Percentiles rank a stretch among this genome's conserved stretches.
These are phyloP conservation scores for Botryotinia calthae DNA, from an alignment of 2,329 filamentous ascomycete species.

Conservation along the genomic window DNA sequence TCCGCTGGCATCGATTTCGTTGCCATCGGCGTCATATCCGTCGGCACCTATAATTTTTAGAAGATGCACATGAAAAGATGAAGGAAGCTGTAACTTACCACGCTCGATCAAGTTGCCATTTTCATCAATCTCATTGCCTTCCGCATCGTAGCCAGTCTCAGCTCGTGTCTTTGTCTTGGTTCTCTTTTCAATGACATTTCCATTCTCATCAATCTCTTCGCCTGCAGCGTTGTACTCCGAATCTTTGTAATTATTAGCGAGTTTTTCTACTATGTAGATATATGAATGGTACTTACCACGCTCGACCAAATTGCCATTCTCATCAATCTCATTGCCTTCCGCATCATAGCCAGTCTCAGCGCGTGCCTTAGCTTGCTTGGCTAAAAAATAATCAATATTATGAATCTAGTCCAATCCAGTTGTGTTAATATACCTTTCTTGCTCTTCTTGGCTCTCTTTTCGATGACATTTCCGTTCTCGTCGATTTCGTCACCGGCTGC, in stretches of 20 bases:
- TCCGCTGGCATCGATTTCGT: background rate
- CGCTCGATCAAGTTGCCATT: constrained; percentile 11
- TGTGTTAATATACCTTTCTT: background rate
- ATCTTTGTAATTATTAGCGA: background rate
- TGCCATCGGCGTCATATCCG: background rate
- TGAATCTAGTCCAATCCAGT: background rate
- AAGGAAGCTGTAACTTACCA: background rate
- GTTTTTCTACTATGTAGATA: background rate
- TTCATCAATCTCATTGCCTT: constrained; percentile 23
- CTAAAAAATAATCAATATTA: background rate
- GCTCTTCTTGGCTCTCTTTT: background rate
- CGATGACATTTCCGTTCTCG: background rate
- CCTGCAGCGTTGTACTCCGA: background rate
- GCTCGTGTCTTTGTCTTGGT: background rate
- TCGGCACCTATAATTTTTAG: background rate
- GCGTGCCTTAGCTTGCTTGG: background rate
- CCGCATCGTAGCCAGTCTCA: constrained; percentile 23
- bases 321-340: constrained; percentile 24
- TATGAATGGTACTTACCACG: background rate
- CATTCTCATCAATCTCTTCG: background rate
- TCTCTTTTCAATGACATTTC: background rate
- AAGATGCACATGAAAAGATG: too few species aligned
- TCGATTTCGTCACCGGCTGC: background rate
- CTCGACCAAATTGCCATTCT: background rate
- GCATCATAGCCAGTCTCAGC: constrained; percentile 21